phyloP scores from a whole-genome alignment of 2,329 filamentous ascomycete genomes.

The Microdochium paspali region DNA sequence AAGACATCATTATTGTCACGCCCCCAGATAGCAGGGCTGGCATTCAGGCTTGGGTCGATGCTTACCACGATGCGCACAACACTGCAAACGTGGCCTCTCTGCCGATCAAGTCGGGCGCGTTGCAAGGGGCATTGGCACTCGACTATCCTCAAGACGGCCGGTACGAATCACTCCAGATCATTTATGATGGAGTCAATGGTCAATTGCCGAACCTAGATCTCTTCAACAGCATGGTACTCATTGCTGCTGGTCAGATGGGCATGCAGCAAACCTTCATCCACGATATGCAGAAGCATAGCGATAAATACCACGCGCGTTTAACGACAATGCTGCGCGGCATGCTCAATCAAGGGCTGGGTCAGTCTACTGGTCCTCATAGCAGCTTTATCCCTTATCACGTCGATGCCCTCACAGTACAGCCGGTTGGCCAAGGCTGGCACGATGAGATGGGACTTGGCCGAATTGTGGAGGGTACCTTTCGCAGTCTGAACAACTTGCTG shows the following conservation, averaged over 20 bases:
- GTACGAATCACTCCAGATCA: slow-evolving; percentile 81
- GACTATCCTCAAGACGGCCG: slow-evolving; percentile 81
- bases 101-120: slow-evolving; percentile 81
- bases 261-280: slow-evolving; percentile 69
- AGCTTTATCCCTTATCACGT: slow-evolving; percentile 97
- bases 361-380: slow-evolving; percentile 84
- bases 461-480: slow-evolving; percentile 80
- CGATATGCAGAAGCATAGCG: slow-evolving; percentile 69
- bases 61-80: slow-evolving; percentile 86
- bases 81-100: slow-evolving; percentile 61
- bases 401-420: slow-evolving; percentile 87
- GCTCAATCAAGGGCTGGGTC: slow-evolving; percentile 81
- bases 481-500: slow-evolving; percentile 90
- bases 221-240: slow-evolving; percentile 84
- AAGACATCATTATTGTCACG: slow-evolving; percentile 91
- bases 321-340: slow-evolving; percentile 87
- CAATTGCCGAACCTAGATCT: slow-evolving; percentile 93
- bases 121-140: slow-evolving; percentile 88
- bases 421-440: slow-evolving; percentile 86
- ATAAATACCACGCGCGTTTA: slow-evolving; percentile 73
- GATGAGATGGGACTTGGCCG: slow-evolving; percentile 95
- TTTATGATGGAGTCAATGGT: slow-evolving; percentile 93
- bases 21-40: slow-evolving; percentile 83
- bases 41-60: slow-evolving; percentile 94
- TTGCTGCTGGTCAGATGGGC: slow-evolving; percentile 87